Percentiles rank a stretch among this genome's conserved stretches.
phyloP scores from a whole-genome alignment of 164 flowering plant genomes.

The Kalanchoe fedtschenkoi region DNA sequence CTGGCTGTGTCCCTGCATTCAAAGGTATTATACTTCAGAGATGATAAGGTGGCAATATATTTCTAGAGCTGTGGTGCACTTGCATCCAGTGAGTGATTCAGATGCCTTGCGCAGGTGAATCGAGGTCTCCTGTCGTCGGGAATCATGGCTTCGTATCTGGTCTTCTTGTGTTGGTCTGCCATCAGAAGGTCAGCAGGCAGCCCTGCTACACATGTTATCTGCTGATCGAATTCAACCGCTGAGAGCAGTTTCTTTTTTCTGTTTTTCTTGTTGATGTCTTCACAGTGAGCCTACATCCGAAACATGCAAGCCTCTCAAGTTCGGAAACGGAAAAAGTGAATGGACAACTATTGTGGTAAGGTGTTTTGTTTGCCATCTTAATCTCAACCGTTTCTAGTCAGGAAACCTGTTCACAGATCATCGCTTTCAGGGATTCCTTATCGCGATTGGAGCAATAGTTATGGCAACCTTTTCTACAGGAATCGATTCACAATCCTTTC shows the following conservation, averaged over 20 bases:
- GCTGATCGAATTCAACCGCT: not conserved
- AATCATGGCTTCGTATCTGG: constrained; percentile 74
- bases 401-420: not conserved
- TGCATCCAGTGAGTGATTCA: not conserved
- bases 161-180: constrained; percentile 92
- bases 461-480: constrained; percentile 95
- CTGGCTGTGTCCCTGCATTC: constrained; percentile 64
- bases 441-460: constrained; percentile 76
- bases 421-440: constrained; percentile 55
- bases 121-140: constrained; percentile 85
- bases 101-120: constrained; percentile 46
- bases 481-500: constrained; percentile 79
- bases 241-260: not conserved
- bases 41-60: not conserved
- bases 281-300: constrained; percentile 67
- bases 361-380: not conserved
- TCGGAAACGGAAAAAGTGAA: constrained; percentile 28
- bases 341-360: constrained; percentile 76
- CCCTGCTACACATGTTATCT: not conserved
- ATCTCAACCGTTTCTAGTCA: not conserved
- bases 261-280: not conserved
- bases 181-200: constrained; percentile 52
- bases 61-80: not conserved
- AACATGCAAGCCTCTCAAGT: constrained; percentile 36
- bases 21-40: constrained; percentile 34